Conservation (phyloP, 73 alveolate species). For the Paramecium biaurelia region DNA sequence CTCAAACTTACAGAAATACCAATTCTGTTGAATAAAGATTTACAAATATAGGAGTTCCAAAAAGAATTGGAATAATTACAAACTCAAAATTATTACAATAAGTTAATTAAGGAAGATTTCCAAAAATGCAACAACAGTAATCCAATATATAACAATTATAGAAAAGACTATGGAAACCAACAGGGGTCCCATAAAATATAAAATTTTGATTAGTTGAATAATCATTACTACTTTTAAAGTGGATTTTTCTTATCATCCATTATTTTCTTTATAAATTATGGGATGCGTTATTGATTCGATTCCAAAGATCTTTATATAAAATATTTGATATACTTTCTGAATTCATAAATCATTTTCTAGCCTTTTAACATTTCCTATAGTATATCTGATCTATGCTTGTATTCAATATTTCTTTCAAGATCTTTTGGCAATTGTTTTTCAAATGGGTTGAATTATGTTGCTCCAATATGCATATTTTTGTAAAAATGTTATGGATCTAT, state of each 20-base stretch:
- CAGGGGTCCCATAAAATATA: not conserved
- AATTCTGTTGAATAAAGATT: not conserved
- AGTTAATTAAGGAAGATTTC: not conserved
- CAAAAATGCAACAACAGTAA: not conserved
- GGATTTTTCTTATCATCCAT: not conserved
- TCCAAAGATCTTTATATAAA: not conserved
- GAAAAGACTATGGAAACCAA: not conserved
- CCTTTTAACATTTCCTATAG: not conserved
- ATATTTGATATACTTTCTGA: not conserved
- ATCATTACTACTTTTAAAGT: not conserved
- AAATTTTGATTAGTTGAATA: not conserved
- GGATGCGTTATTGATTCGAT: not conserved
- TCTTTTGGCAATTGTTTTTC: not conserved
- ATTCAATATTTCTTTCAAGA: not conserved
- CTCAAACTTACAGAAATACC: not conserved
- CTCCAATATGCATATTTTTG: not conserved
- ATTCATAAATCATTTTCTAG: not conserved
- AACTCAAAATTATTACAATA: not conserved
- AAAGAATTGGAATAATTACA: not conserved
- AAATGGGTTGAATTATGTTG: not conserved
- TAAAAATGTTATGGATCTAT: constrained; percentile 15
- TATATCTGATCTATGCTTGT: not conserved
- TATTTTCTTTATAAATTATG: not conserved
- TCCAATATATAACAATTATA: not conserved
- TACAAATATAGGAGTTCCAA: not conserved